Conservation (phyloP, 2,329 filamentous ascomycete species). For the Daldinia sp. region DNA sequence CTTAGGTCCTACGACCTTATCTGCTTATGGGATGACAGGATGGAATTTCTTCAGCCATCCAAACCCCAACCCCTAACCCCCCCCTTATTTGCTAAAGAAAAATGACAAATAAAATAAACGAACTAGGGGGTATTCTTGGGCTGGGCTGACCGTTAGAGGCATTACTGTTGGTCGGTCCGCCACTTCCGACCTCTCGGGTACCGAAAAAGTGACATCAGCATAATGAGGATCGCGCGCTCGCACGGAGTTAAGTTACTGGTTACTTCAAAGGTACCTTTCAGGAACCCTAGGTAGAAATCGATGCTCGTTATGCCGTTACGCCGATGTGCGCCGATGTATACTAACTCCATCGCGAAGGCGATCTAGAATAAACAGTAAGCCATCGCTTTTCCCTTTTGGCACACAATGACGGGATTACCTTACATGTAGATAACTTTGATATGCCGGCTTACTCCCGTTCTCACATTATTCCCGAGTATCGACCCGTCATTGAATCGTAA, state of each 20-base stretch:
- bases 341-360: not conserved
- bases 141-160: not conserved
- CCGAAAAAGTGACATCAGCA: conserved; percentile 2
- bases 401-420: not conserved
- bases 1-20: not conserved
- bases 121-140: too few relatives aligned
- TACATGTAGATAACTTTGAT: not conserved
- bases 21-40: not conserved
- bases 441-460: not conserved
- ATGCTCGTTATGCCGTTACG: not conserved
- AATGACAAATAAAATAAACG: too few relatives aligned
- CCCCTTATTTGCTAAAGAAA: too few relatives aligned
- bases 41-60: not conserved
- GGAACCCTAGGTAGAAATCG: too few relatives aligned
- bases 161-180: not conserved
- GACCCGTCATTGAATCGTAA: not conserved
- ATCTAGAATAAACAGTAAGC: not conserved
- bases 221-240: not conserved
- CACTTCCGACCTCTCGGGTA: not conserved
- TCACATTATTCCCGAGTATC: not conserved
- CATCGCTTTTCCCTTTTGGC: not conserved
- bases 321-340: too few relatives aligned
- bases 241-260: not conserved
- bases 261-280: too few relatives aligned
- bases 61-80: not conserved